Base-by-base conservation (phyloP, 306 rosid species). In the Parietaria judaica region DNA sequence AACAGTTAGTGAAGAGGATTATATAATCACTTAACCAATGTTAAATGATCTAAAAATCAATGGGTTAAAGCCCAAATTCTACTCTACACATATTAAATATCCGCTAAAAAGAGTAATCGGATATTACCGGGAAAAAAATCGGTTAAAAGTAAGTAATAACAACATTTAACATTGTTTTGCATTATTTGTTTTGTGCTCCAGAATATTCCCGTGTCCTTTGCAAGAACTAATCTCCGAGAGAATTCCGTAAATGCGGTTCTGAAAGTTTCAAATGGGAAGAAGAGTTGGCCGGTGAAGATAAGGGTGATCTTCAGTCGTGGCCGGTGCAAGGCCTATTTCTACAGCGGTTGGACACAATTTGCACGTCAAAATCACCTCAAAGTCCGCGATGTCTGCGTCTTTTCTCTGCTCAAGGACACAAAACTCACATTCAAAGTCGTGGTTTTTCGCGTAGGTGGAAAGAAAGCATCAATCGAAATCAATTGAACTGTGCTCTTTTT, bases 321-420 rank as follows among this genome's bases (percentile, higher is more conserved):
- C 6, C 5, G 2, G 9, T 6, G 14, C 4, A 11, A 3, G 36
- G 46, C 54, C 35, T 45, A 9, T 4, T n/a, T 55, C 3, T 0
- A 5, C 1, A 3, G 39, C 31, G 65, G 56, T 49, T 57, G 58
- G 51, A 34, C 14, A 49, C 51, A 7, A 31, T 37, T 57, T 58
- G 72, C 50, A 31, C 48, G 12, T 6, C 50, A 35, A 38, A 57
- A 67, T 37, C 17, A 16, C 14, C 51, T 64, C 6, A n/a, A 64
- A 64, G 68, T 51, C 37, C 50, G 41, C 17, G 68, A 64, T 64
- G 68, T 64, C 48, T 47, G 66, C 34, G 55, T 35, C 39, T 61
- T 48, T 61, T 43, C 48, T 61, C 14, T 61, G 44, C 34, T 17
- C 12, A 47, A 48, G 14, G 14, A 44, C 43, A 46, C 2, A 45